Evolutionary conservation across 768 basidiomycete species (phyloP).

Genomic region (Russula dissimulans): DNA sequence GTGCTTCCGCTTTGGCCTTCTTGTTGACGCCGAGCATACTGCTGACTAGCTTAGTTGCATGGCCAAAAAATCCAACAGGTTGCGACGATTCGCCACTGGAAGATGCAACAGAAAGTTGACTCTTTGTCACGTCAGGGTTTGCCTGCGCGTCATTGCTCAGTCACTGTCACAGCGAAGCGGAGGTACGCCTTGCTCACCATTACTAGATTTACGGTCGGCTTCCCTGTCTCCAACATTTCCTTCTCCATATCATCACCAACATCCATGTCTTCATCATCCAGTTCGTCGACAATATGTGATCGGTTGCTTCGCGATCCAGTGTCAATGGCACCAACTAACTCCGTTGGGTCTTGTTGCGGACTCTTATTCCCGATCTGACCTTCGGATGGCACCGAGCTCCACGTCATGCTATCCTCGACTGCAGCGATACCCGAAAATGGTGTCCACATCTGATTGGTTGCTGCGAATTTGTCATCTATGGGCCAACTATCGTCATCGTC

Average conservation of each 20-base stretch:
- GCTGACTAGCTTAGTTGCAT: conserved; percentile 60
- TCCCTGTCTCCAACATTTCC: conserved; percentile 33
- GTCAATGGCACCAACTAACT: conserved; percentile 9
- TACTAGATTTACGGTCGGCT: conserved; percentile 31
- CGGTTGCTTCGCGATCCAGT: not conserved
- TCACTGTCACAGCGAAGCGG: not conserved
- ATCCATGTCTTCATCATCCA: conserved; percentile 27
- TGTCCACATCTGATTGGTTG: conserved; percentile 49
- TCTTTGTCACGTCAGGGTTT: conserved; percentile 28
- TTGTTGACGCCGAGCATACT: conserved; percentile 57
- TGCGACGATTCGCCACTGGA: conserved; percentile 26
- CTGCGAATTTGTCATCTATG: conserved; percentile 52
- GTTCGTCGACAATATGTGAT: conserved; percentile 14
- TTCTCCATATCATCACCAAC: conserved; percentile 33
- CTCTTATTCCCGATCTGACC: conserved; percentile 33
- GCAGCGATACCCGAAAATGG: conserved; percentile 34
- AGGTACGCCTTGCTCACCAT: conserved; percentile 30
- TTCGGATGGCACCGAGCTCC: conserved; percentile 61
- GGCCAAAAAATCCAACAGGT: conserved; percentile 53
- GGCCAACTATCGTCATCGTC: conserved; percentile 73
- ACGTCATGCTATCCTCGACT: conserved; percentile 65
- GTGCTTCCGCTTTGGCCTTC: conserved; percentile 58
- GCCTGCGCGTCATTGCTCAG: not conserved
- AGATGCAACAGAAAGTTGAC: conserved; percentile 48
- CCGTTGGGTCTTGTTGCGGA: conserved; percentile 1